Conservation (phyloP, 2,329 filamentous ascomycete genomes). For the Epichloe sibirici region DNA sequence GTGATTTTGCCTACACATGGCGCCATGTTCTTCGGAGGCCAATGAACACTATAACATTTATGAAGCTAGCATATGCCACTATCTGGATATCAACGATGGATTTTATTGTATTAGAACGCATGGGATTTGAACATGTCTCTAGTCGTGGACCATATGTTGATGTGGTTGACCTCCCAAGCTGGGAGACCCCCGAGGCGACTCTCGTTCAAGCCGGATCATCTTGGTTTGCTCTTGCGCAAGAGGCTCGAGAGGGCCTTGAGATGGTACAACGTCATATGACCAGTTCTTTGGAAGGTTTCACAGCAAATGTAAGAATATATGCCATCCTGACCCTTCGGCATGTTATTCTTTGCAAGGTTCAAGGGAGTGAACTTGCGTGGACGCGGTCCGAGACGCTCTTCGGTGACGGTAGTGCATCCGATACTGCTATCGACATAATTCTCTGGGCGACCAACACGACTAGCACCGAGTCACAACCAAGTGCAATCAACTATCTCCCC, state of each 20-base stretch:
- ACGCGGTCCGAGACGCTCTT: slow-evolving; percentile 9
- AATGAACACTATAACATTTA: slow-evolving; percentile 9
- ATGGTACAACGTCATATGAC: slow-evolving; percentile 9
- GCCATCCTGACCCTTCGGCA: slow-evolving; percentile 9
- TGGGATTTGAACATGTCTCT: slow-evolving; percentile 8
- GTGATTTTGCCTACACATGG: slow-evolving; percentile 11
- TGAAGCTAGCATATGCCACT: slow-evolving; percentile 9
- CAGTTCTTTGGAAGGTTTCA: neutral
- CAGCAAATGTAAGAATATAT: slow-evolving; percentile 3
- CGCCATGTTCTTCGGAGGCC: slow-evolving; percentile 11
- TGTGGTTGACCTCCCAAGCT: slow-evolving; percentile 9
- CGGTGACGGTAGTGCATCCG: neutral
- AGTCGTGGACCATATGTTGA: slow-evolving; percentile 8
- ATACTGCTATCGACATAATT: slow-evolving; percentile 10
- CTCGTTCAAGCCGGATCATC: slow-evolving; percentile 7
- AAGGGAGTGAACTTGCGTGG: slow-evolving; percentile 1
- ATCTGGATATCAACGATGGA: slow-evolving; percentile 10
- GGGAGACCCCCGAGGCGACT: slow-evolving; percentile 8
- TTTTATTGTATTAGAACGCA: slow-evolving; percentile 7
- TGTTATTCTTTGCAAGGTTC: slow-evolving; percentile 7
- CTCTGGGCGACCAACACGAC: slow-evolving; percentile 8
- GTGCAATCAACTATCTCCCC: slow-evolving; percentile 8
- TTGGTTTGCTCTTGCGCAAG: slow-evolving; percentile 10
- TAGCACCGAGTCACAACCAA: neutral
- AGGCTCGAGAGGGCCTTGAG: slow-evolving; percentile 7